Conservation (phyloP, 2,329 filamentous ascomycete genomes). For the Aspergillus vadensis region DNA sequence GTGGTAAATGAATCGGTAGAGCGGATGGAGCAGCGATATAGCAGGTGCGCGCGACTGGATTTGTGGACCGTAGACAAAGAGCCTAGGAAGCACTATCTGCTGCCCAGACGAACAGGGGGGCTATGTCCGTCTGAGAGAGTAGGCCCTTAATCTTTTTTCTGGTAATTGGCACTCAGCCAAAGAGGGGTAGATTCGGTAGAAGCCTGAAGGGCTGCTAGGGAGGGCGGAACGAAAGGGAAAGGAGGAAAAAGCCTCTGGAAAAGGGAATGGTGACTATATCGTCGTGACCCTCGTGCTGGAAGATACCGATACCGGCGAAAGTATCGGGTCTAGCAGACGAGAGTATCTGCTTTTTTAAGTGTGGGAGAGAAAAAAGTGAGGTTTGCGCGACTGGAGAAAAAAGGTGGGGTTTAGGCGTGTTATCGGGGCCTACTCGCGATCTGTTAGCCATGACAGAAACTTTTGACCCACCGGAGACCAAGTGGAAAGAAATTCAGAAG, state of each 20-base stretch:
- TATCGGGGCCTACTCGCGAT: slow-evolving; percentile 62
- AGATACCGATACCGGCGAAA: slow-evolving; percentile 80
- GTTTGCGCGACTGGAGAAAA: slow-evolving; percentile 12
- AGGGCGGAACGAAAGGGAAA: slow-evolving; percentile 75
- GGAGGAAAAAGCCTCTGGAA: slow-evolving; percentile 77
- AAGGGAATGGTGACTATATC: slow-evolving; percentile 82
- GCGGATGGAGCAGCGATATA: slow-evolving; percentile 18
- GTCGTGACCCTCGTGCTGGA: slow-evolving; percentile 62
- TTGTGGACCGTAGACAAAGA: slow-evolving; percentile 32
- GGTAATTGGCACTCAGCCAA: slow-evolving; percentile 73
- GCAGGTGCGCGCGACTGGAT: slow-evolving; percentile 16
- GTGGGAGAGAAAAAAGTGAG: slow-evolving; percentile 21
- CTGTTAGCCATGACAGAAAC: slow-evolving; percentile 17
- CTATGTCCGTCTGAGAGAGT: slow-evolving; percentile 92
- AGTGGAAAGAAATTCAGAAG: background rate
- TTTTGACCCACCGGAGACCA: slow-evolving; percentile 3
- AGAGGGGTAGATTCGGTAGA: slow-evolving; percentile 62
- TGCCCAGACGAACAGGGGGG: slow-evolving; percentile 87
- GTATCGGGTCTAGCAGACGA: slow-evolving; percentile 86
- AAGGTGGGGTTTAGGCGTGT: slow-evolving; percentile 44
- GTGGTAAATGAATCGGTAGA: slow-evolving; percentile 10
- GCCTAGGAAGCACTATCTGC: slow-evolving; percentile 89
- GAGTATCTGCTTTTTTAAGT: slow-evolving; percentile 58
- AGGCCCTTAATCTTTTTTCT: slow-evolving; percentile 74
- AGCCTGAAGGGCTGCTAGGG: slow-evolving; percentile 72